Conservation (phyloP, 331 rosid species). For the Quercus lobata region DNA sequence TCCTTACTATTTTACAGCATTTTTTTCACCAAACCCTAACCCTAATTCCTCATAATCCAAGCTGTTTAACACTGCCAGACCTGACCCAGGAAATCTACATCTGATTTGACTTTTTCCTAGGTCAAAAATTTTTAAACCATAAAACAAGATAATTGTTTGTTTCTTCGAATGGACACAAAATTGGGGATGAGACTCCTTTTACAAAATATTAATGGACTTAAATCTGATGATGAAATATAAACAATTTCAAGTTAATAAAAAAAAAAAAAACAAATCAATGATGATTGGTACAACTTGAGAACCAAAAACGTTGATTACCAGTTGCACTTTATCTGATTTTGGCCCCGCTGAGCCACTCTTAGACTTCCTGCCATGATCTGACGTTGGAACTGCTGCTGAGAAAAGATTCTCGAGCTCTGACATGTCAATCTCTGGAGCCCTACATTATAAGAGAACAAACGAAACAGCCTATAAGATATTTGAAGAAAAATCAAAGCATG, state of each 20-base stretch:
- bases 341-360: conserved; percentile 45
- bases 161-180: not conserved
- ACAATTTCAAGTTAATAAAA: conserved; percentile 1
- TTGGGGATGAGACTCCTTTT: not conserved
- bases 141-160: not conserved
- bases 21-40: no score
- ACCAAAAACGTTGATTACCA: conserved; percentile 49
- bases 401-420: conserved; percentile 94
- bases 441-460: conserved; percentile 33
- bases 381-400: conserved; percentile 62
- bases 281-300: not conserved
- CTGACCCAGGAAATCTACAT: no score
- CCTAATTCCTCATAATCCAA: no score
- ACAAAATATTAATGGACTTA: not conserved
- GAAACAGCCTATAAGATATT: conserved; percentile 9
- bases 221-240: not conserved
- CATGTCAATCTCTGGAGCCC: conserved; percentile 94
- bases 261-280: conserved; percentile 2
- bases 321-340: conserved; percentile 84
- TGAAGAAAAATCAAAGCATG: conserved; percentile 15
- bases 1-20: no score
- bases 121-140: not conserved
- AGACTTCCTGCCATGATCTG: conserved; percentile 43
- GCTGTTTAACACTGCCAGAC: no score
- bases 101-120: no score